A percentile compares a stretch with the other conserved stretches of the same genome.
Conservation (phyloP, 2,329 filamentous ascomycete species). For the Iodosphaeria phyllophila region DNA sequence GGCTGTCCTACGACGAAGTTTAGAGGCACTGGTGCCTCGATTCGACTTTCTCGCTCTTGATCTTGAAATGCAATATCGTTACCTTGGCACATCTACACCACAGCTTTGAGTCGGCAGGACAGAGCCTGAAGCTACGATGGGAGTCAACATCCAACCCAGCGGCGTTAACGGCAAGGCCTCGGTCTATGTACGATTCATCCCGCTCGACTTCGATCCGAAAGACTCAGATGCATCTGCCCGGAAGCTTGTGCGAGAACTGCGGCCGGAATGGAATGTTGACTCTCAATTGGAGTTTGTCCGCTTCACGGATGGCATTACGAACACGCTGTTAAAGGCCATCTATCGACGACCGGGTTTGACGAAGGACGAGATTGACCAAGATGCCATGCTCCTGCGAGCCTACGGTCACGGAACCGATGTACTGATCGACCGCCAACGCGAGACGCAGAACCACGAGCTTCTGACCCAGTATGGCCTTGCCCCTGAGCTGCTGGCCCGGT, state of each 20-base stretch:
- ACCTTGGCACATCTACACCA: no score
- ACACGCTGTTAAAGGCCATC: constrained; percentile 69
- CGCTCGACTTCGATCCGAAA: constrained; percentile 58
- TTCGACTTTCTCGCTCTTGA: no score
- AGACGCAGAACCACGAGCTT: constrained; percentile 63
- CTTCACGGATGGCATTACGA: constrained; percentile 97
- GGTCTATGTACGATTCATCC: constrained; percentile 44
- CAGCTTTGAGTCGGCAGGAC: no score
- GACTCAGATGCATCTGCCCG: constrained; percentile 66
- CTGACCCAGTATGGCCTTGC: constrained; percentile 71
- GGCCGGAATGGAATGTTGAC: constrained; percentile 77
- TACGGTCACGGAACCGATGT: constrained; percentile 91
- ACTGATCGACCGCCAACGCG: constrained; percentile 86
- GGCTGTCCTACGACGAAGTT: no score
- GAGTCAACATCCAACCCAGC: no score
- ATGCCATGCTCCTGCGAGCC: constrained; percentile 76
- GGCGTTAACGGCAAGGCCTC: no score
- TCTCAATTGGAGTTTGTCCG: constrained; percentile 75
- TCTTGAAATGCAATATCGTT: no score
- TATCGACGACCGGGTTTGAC: constrained; percentile 45
- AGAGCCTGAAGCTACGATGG: no score
- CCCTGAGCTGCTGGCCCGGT: constrained; percentile 73
- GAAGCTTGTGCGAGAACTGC: constrained; percentile 58
- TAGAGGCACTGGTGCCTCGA: no score
- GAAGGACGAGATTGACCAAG: constrained; percentile 40